Conservation (phyloP, 495 filamentous ascomycete genomes). For the Neurospora sp. region DNA sequence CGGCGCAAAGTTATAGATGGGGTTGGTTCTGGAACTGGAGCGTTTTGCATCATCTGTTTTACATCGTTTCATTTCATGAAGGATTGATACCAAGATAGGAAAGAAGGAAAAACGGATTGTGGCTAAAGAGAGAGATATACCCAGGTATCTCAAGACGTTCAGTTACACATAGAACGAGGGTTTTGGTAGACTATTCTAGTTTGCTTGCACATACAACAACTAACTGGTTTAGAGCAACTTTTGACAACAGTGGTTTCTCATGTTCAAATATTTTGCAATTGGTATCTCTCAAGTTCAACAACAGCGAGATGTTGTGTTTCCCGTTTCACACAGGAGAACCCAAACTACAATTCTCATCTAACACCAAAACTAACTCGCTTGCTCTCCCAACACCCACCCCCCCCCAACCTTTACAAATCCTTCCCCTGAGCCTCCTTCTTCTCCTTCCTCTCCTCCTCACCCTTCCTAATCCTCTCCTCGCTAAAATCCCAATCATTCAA, state of each 20-base stretch:
- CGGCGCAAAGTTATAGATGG: neutral
- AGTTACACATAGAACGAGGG: neutral
- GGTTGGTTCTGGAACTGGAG: neutral
- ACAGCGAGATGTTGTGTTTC: neutral
- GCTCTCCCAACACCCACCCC: neutral
- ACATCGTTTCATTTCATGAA: neutral
- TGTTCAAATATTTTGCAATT: neutral
- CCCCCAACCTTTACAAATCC: neutral
- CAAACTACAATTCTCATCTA: neutral
- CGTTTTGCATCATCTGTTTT: neutral
- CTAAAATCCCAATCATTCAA: slow-evolving; percentile 62
- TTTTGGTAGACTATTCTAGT: neutral
- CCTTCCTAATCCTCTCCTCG: neutral
- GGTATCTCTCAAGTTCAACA: neutral
- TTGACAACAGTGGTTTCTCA: neutral
- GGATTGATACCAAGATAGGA: neutral
- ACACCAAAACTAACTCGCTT: neutral
- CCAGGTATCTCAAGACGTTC: neutral
- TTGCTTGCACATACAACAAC: neutral
- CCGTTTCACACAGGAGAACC: neutral
- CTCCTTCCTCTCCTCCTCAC: neutral
- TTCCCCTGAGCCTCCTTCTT: slow-evolving; percentile 1
- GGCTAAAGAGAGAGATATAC: neutral
- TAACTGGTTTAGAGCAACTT: neutral
- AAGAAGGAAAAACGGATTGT: neutral